Conservation (phyloP, 2,329 filamentous ascomycete species). For the Paraphoma chrysanthemicola region DNA sequence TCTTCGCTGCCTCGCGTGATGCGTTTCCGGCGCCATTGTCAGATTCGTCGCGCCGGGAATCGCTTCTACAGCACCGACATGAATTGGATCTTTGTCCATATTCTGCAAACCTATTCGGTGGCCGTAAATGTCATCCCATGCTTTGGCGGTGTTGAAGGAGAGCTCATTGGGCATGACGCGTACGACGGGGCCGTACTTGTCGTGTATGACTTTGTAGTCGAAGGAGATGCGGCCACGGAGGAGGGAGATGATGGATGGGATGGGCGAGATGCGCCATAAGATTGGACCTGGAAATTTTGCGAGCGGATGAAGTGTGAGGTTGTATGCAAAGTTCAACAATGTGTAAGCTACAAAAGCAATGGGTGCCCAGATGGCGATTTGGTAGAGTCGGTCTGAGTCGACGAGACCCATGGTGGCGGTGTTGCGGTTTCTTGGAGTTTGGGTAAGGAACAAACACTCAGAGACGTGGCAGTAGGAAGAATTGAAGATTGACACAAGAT, state of each 20-base stretch:
- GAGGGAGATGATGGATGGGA: conserved; percentile 35
- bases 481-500: conserved; percentile 1
- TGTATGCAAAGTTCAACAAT: conserved; percentile 30
- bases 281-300: conserved; percentile 39
- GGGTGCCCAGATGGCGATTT: conserved; percentile 29
- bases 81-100: conserved; percentile 44
- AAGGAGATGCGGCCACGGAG: conserved; percentile 37
- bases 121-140: conserved; percentile 45
- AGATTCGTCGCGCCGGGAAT: conserved; percentile 46
- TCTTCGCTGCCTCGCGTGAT: conserved; percentile 49
- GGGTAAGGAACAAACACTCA: conserved; percentile 25
- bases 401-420: conserved; percentile 30
- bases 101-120: conserved; percentile 40
- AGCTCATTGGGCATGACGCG: conserved; percentile 45
- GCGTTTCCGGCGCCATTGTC: conserved; percentile 47
- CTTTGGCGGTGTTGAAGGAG: conserved; percentile 40
- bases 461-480: neutral
- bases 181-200: conserved; percentile 44
- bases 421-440: neutral
- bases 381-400: conserved; percentile 31
- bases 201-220: conserved; percentile 39
- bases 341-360: conserved; percentile 32
- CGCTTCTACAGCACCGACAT: conserved; percentile 44
- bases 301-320: conserved; percentile 38
- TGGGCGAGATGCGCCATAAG: conserved; percentile 36